Base-by-base conservation (phyloP, 1,284 basidiomycete genomes). In the Pseudozyma sp. region DNA sequence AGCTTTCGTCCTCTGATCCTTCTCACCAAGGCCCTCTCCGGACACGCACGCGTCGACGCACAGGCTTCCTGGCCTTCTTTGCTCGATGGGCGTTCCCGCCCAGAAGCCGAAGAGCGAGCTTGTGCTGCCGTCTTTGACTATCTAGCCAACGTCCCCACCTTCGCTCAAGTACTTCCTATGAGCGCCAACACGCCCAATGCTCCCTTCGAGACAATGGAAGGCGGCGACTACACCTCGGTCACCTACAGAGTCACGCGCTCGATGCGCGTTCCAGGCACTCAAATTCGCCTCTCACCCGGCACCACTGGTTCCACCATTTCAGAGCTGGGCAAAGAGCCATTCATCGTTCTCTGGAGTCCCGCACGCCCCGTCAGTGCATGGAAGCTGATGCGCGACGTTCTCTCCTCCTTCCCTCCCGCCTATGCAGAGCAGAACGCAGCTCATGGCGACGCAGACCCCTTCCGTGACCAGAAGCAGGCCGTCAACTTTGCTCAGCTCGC, bases 321-420 rank as follows among this genome's bases (percentile, higher is more conserved):
- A 31, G 82, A 83, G 39, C 92, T 89, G 2, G 92, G 93, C 40
- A 89, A 89, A 6, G 89, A 83, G 36, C 87, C 89, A 10, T 86
- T 93, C 45, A 90, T 92, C 10, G 89, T 95, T 1, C 88, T 89
- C n/a, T 95, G 93, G 93, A 88, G 91, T 67, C 90, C 92, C 68
- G 86, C 90, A 43, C 90, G 92, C 80, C 93, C 91, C 21, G 52
- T 79, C 49, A 83, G 82, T 11, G 93, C 92, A 0, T 95, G 93
- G 93, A 91, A 90, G 78, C 83, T 95, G 14, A 86, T 94, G 18
- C 85, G 92, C 11, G 94, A 94, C 77, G 86, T 94, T 19, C 86
- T 95, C 55, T 89, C 90, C 6, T 89, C 91, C 80, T 93, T 86
- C 86, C 60, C 62, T 12, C 72, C 62, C 5, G 57, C 61, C 16